Conservation (phyloP, 2,329 filamentous ascomycete species). For the Epichloe coenophiala region DNA sequence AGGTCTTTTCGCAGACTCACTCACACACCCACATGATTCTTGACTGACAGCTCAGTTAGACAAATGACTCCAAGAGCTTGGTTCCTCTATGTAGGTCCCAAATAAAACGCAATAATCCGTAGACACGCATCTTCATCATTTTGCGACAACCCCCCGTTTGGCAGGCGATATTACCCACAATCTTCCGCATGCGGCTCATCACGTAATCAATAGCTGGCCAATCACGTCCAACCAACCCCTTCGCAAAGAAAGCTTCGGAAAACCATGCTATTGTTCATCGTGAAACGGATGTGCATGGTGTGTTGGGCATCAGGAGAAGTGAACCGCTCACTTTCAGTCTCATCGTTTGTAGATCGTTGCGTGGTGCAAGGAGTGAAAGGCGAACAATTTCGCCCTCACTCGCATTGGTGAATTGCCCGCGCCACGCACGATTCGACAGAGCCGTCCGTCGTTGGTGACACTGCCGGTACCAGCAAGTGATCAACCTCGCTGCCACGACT, state of each 20-base stretch:
- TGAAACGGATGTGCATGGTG: background rate
- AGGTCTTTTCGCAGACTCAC: too few relatives aligned
- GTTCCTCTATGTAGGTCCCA: too few relatives aligned
- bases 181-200: conserved; percentile 1
- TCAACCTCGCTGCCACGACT: background rate
- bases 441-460: background rate
- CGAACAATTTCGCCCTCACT: background rate
- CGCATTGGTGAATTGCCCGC: background rate
- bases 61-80: too few relatives aligned
- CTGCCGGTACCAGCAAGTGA: conserved; percentile 1
- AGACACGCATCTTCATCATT: too few relatives aligned
- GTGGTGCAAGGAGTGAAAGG: background rate
- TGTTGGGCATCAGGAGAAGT: background rate
- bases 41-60: too few relatives aligned
- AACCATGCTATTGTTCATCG: conserved; percentile 1
- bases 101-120: too few relatives aligned
- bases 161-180: background rate
- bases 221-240: conserved; percentile 1
- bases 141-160: too few relatives aligned
- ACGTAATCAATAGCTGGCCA: conserved; percentile 7
- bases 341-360: background rate
- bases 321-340: conserved; percentile 2
- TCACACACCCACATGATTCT: too few relatives aligned
- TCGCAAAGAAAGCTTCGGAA: background rate
- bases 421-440: background rate